Evolutionary conservation across 1,284 basidiomycete genomes (phyloP).

Genomic region (Termitomyces sp.): DNA sequence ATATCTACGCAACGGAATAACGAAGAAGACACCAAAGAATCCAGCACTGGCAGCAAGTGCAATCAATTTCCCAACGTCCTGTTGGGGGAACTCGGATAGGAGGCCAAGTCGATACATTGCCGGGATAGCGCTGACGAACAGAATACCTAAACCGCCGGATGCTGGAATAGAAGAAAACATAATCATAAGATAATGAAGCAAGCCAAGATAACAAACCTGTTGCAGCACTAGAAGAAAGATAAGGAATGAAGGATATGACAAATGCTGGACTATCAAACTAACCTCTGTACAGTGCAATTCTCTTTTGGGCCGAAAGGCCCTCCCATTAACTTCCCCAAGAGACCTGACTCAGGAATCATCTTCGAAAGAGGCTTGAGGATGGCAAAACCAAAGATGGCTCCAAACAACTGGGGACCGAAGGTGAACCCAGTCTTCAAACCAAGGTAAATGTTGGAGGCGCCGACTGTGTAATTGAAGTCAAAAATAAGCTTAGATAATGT

Average conservation of each 20-base stretch:
- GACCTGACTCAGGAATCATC: constrained; percentile 40
- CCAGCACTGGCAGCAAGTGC: constrained; percentile 52
- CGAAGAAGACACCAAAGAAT: constrained; percentile 67
- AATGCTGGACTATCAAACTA: not conserved
- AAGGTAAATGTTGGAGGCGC: constrained; percentile 64
- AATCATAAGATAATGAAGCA: not conserved
- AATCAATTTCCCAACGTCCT: constrained; percentile 53
- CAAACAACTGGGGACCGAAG: constrained; percentile 61
- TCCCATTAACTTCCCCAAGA: constrained; percentile 43
- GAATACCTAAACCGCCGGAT: constrained; percentile 53
- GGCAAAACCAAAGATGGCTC: constrained; percentile 61
- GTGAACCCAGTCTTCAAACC: constrained; percentile 69
- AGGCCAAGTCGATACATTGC: constrained; percentile 61
- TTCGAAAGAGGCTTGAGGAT: constrained; percentile 58
- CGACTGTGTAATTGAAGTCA: constrained; percentile 27
- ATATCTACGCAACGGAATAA: constrained; percentile 59
- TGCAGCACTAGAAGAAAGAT: constrained; percentile 33
- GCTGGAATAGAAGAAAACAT: constrained; percentile 25
- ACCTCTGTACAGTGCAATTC: constrained; percentile 54
- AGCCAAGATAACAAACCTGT: constrained; percentile 29
- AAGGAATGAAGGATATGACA: not conserved
- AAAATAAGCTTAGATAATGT: not conserved
- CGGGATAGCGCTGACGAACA: constrained; percentile 62
- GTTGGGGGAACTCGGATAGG: constrained; percentile 37
- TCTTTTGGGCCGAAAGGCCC: constrained; percentile 67